These are phyloP conservation scores for Kluyveromyces sp. DNA, from an alignment of 1,139 yeast species.

Conservation along the genomic window DNA sequence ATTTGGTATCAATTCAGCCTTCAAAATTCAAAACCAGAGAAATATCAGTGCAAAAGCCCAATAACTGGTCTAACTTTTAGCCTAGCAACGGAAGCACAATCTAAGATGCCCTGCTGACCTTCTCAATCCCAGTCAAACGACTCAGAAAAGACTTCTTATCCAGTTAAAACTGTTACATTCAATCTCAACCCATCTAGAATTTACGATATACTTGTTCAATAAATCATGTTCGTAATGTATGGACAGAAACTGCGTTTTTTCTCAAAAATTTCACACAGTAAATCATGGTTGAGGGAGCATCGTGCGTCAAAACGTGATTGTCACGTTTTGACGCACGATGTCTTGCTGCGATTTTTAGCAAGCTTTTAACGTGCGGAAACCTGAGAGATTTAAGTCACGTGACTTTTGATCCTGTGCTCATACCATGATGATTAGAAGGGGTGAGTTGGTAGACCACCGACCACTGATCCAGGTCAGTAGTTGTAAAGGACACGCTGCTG, in stretches of 20 bases:
- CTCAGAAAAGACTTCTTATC: not conserved
- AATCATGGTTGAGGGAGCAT: not conserved
- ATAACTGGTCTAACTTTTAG: not conserved
- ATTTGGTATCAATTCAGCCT: too few relatives aligned
- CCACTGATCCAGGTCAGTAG: too few relatives aligned
- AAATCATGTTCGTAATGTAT: not conserved
- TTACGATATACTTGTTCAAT: not conserved
- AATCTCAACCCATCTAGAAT: not conserved
- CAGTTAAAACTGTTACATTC: too few relatives aligned
- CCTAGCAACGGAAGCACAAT: not conserved
- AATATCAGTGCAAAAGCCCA: not conserved
- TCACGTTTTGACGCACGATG: too few relatives aligned
- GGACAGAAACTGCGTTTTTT: not conserved
- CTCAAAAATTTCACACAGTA: not conserved
- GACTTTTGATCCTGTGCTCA: too few relatives aligned
- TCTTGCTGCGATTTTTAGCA: too few relatives aligned
- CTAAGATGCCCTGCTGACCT: not conserved
- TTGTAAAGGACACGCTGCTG: too few relatives aligned
- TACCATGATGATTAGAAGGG: too few relatives aligned
- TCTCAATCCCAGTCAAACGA: not conserved
- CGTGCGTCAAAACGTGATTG: not conserved
- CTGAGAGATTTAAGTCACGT: too few relatives aligned
- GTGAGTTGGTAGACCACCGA: too few relatives aligned
- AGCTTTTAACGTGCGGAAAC: too few relatives aligned
- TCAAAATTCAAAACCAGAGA: not conserved